Conservation (phyloP, 1,139 yeast genomes). For the Yamadazyma sp. region DNA sequence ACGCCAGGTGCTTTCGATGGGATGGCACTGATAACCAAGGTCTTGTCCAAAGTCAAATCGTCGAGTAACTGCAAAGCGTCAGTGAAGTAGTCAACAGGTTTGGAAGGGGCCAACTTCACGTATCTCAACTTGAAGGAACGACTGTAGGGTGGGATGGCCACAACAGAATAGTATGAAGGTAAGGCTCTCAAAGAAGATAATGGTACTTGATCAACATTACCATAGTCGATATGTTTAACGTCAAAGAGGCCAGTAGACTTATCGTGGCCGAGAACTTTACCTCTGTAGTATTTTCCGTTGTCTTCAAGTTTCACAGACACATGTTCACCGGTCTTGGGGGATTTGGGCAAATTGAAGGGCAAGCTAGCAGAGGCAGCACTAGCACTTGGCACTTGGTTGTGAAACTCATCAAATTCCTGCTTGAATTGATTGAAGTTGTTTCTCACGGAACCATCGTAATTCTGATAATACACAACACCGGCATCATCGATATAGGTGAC, state of each 20-base stretch:
- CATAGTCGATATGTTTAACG: constrained; percentile 67
- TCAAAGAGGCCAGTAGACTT: constrained; percentile 45
- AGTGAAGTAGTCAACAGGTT: constrained; percentile 57
- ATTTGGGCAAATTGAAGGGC: constrained; percentile 43
- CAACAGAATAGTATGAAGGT: constrained; percentile 50
- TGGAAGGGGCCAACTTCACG: constrained; percentile 59
- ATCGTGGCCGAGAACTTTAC: constrained; percentile 53
- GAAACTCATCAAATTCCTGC: constrained; percentile 46
- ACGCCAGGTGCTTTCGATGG: constrained; percentile 38
- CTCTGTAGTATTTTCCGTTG: constrained; percentile 62
- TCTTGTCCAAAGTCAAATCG: constrained; percentile 53
- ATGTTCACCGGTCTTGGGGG: constrained; percentile 57
- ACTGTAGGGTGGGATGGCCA: constrained; percentile 55
- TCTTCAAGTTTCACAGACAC: constrained; percentile 60
- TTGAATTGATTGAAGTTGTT: constrained; percentile 43
- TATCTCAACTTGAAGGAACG: constrained; percentile 56
- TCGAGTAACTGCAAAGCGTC: constrained; percentile 61
- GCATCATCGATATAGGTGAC: constrained; percentile 50
- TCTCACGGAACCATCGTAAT: constrained; percentile 35
- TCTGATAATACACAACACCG: constrained; percentile 59
- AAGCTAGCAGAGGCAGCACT: constrained; percentile 40
- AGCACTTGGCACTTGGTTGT: constrained; percentile 40
- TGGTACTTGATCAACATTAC: constrained; percentile 54
- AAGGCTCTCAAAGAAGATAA: constrained; percentile 50
- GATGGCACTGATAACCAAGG: constrained; percentile 58